These are phyloP conservation scores for Ogataea trehalophila DNA, from an alignment of 805 yeast genomes.

Conservation along the genomic window DNA sequence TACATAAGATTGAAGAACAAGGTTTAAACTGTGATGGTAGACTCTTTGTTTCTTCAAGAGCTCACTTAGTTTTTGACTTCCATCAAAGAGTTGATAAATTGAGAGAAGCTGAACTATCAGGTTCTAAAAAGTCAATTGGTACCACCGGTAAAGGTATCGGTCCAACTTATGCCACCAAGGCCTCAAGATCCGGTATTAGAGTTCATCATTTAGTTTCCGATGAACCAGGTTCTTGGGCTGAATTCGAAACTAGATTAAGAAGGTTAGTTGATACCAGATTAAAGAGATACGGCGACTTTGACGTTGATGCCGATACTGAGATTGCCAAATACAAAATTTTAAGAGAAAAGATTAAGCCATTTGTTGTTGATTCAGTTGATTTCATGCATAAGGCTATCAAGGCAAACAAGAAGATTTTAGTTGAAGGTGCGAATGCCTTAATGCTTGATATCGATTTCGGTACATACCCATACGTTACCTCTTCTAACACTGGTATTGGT, in stretches of 20 bases:
- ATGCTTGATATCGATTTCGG: conserved; percentile 98
- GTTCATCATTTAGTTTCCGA: conserved; percentile 92
- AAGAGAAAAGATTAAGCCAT: conserved; percentile 75
- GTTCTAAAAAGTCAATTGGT: conserved; percentile 82
- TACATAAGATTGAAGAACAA: conserved; percentile 72
- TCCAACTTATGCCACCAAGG: conserved; percentile 96
- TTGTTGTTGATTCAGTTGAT: conserved; percentile 87
- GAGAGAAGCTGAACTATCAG: conserved; percentile 84
- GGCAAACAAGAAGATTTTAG: conserved; percentile 77
- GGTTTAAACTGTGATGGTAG: conserved; percentile 75
- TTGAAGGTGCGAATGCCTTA: conserved; percentile 97
- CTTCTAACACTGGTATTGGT: conserved; percentile 94
- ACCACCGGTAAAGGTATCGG: conserved; percentile 99
- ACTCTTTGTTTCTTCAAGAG: conserved; percentile 85
- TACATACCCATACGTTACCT: conserved; percentile 96
- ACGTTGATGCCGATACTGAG: conserved; percentile 78
- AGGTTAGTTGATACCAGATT: conserved; percentile 76
- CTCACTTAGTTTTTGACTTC: conserved; percentile 95
- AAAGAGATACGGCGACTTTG: conserved; percentile 91
- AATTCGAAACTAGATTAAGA: conserved; percentile 72
- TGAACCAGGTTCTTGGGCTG: conserved; percentile 90
- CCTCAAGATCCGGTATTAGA: conserved; percentile 93
- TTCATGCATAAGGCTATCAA: conserved; percentile 76
- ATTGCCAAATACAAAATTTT: conserved; percentile 69
- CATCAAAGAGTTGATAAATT: conserved; percentile 96